Percentiles rank a stretch among this genome's conserved stretches.
These are phyloP conservation scores for Clausena lansium DNA, from an alignment of 345 rosid species.

Conservation along the genomic window DNA sequence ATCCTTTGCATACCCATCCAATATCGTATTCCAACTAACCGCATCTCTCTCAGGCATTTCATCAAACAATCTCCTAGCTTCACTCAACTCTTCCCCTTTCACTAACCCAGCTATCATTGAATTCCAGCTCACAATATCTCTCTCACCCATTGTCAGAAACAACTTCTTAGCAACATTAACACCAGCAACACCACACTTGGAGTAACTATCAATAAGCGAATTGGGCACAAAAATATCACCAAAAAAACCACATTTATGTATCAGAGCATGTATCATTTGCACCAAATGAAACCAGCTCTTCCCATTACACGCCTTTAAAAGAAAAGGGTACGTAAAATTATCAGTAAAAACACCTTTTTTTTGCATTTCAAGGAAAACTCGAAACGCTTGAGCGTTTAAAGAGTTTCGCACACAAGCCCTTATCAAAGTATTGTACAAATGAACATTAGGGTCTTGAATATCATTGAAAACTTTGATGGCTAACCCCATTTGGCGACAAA, in stretches of 20 bases:
- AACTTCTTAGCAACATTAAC: conserved; percentile 59
- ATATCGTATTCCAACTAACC: conserved; percentile 78
- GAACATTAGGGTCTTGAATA: conserved; percentile 49
- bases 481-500: conserved; percentile 51
- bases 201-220: conserved; percentile 76
- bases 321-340: conserved; percentile 83
- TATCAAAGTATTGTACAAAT: conserved; percentile 64
- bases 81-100: conserved; percentile 49
- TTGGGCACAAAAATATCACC: conserved; percentile 82
- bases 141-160: conserved; percentile 50
- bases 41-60: conserved; percentile 72
- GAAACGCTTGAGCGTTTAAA: conserved; percentile 50
- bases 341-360: conserved; percentile 51
- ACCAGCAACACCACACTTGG: conserved; percentile 63
- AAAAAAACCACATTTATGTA: conserved; percentile 65
- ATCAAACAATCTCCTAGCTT: conserved; percentile 65
- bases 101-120: conserved; percentile 65
- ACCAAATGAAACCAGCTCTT: conserved; percentile 49
- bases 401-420: conserved; percentile 64
- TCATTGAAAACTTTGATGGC: conserved; percentile 66
- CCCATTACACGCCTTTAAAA: conserved; percentile 66
- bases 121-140: conserved; percentile 83
- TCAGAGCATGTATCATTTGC: conserved; percentile 66
- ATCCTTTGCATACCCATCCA: conserved; percentile 77
- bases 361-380: conserved; percentile 63